Conservation (phyloP, 352 stramenopile genomes). For the Globisporangium iwayamae region DNA sequence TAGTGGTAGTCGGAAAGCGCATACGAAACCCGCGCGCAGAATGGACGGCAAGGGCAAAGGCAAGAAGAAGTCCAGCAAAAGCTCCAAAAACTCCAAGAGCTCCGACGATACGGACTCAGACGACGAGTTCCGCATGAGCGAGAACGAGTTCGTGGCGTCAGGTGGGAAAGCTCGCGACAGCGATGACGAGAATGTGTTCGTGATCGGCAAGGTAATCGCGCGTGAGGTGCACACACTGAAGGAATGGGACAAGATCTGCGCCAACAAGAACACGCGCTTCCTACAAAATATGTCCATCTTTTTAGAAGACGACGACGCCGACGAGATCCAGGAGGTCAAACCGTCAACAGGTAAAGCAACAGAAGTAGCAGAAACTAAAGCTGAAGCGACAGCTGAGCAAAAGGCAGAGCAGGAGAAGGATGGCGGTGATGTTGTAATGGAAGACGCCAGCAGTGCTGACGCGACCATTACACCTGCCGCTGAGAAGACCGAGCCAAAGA, state of each 20-base stretch:
- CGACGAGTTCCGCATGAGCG: slow-evolving; percentile 23
- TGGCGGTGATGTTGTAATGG: slow-evolving; percentile 3
- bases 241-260: slow-evolving; percentile 74
- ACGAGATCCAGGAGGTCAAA: slow-evolving; percentile 8
- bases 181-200: slow-evolving; percentile 63
- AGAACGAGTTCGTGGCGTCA: neutral
- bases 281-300: slow-evolving; percentile 83
- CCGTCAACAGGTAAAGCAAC: neutral
- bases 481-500: slow-evolving; percentile 7
- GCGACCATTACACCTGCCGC: neutral
- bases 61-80: slow-evolving; percentile 18
- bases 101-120: slow-evolving; percentile 17
- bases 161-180: slow-evolving; percentile 2
- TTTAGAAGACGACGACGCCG: slow-evolving; percentile 48
- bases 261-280: slow-evolving; percentile 72
- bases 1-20: neutral
- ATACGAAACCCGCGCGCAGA: neutral
- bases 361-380: neutral
- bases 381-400: neutral
- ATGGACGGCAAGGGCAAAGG: neutral
- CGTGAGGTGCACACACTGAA: slow-evolving; percentile 75
- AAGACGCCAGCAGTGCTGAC: neutral
- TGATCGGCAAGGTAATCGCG: slow-evolving; percentile 83
- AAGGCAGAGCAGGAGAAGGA: slow-evolving; percentile 5
- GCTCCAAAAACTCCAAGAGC: neutral